Evolutionary conservation across 2,329 filamentous ascomycete species (phyloP).

Genomic region (Exophiala alcalophila): DNA sequence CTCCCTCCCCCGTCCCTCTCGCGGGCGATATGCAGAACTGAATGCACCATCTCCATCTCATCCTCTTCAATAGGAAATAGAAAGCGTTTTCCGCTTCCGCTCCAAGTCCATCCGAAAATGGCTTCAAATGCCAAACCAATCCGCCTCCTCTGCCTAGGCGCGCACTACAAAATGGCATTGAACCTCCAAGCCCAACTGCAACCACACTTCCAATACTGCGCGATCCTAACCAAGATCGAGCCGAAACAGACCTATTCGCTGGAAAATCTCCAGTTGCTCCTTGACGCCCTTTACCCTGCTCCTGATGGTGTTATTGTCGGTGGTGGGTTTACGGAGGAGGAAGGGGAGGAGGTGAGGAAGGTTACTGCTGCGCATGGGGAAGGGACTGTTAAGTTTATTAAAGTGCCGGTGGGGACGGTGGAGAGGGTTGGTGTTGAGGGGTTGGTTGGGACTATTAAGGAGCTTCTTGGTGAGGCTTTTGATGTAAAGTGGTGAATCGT

Average conservation of each 20-base stretch:
- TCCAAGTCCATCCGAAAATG: no score
- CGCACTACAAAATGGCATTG: constrained; percentile 6
- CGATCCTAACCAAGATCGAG: constrained; percentile 8
- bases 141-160: constrained; percentile 2
- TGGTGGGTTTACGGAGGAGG: constrained; percentile 2
- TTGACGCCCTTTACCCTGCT: constrained; percentile 1
- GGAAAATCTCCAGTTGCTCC: constrained; percentile 1
- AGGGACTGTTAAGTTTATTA: background rate
- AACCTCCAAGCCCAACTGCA: constrained; percentile 3
- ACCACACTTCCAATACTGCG: constrained; percentile 6
- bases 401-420: background rate
- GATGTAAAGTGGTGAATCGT: constrained; percentile 2
- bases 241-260: constrained; percentile 8
- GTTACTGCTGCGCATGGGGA: background rate
- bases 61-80: no score
- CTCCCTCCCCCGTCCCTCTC: no score
- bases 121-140: no score
- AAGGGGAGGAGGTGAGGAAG: constrained; percentile 5
- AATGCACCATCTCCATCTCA: no score
- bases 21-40: no score
- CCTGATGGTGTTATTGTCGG: constrained; percentile 6
- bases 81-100: no score
- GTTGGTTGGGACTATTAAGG: background rate
- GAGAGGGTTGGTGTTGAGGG: constrained; percentile 3
- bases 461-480: constrained; percentile 3